Evolutionary conservation across 495 filamentous ascomycete species (phyloP).

Genomic region (Xylaria cubensis): DNA sequence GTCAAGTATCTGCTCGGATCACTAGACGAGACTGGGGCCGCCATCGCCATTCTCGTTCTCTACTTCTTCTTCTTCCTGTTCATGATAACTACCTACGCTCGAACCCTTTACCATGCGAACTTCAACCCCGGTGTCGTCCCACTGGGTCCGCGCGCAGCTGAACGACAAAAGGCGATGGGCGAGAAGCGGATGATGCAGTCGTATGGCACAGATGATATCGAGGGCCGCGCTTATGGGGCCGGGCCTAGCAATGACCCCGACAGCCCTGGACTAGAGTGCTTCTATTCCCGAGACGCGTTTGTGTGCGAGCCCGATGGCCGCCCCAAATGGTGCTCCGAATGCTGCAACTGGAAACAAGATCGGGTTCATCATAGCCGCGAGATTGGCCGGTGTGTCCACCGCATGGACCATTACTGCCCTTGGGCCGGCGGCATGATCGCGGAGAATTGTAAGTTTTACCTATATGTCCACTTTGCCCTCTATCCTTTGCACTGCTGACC

Average conservation of each 20-base stretch:
- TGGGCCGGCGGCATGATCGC: conserved; percentile 93
- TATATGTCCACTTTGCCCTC: background rate
- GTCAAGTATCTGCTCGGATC: conserved; percentile 69
- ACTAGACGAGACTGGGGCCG: conserved; percentile 58
- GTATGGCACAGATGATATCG: conserved; percentile 45
- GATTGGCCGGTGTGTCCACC: conserved; percentile 76
- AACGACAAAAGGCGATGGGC: conserved; percentile 33
- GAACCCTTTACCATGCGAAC: conserved; percentile 68
- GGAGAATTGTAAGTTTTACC: conserved; percentile 63
- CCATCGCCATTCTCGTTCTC: conserved; percentile 70
- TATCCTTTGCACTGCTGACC: conserved; percentile 21
- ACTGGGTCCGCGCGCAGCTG: conserved; percentile 55
- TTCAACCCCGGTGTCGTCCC: conserved; percentile 74
- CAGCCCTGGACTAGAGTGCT: conserved; percentile 59
- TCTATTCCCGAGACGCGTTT: conserved; percentile 82
- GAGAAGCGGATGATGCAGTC: conserved; percentile 35
- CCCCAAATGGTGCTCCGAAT: conserved; percentile 80
- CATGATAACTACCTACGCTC: conserved; percentile 70
- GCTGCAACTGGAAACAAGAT: conserved; percentile 84
- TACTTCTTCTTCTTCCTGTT: conserved; percentile 73
- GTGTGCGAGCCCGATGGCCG: conserved; percentile 79
- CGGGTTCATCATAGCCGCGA: conserved; percentile 85
- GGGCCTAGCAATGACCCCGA: conserved; percentile 49
- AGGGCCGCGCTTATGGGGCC: conserved; percentile 44
- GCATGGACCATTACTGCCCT: conserved; percentile 95